These are phyloP conservation scores for Lichtheimia ramosa DNA, from an alignment of 371 early-diverging fungal genomes.

Conservation along the genomic window DNA sequence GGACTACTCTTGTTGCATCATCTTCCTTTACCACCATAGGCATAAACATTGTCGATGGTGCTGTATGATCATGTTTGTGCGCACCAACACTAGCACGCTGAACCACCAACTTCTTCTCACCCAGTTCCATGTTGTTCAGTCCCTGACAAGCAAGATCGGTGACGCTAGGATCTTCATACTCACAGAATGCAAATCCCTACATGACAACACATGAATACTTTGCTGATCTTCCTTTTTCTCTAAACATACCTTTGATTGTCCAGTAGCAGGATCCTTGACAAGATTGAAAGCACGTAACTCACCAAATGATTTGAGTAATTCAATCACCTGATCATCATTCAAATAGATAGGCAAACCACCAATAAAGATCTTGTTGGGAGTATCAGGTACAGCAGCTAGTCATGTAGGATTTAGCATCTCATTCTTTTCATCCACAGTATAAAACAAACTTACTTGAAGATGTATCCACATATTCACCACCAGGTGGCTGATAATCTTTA, in stretches of 20 bases:
- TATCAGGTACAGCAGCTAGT: constrained; percentile 79
- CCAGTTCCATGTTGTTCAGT: constrained; percentile 93
- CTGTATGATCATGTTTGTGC: constrained; percentile 33
- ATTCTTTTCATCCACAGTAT: background rate
- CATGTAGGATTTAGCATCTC: too few relatives aligned
- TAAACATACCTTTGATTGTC: constrained; percentile 73
- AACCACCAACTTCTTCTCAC: constrained; percentile 92
- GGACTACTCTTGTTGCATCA: constrained; percentile 75
- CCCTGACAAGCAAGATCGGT: constrained; percentile 95
- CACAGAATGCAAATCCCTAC: constrained; percentile 96
- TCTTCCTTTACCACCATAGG: constrained; percentile 46
- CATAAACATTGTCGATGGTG: constrained; percentile 3
- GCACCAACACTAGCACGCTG: constrained; percentile 92
- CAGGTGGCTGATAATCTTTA: constrained; percentile 89
- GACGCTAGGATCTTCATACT: constrained; percentile 84
- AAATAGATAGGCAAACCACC: constrained; percentile 91
- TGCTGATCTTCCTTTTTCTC: background rate
- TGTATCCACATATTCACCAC: constrained; percentile 12
- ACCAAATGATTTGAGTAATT: constrained; percentile 92
- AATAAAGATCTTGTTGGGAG: constrained; percentile 92
- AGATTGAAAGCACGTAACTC: constrained; percentile 89
- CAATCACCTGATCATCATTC: constrained; percentile 92
- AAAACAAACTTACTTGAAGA: constrained; percentile 45
- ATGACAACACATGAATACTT: too few relatives aligned
- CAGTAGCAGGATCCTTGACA: constrained; percentile 82